Conservation (phyloP, 331 rosid genomes). For the Erythrophleum ivorense region DNA sequence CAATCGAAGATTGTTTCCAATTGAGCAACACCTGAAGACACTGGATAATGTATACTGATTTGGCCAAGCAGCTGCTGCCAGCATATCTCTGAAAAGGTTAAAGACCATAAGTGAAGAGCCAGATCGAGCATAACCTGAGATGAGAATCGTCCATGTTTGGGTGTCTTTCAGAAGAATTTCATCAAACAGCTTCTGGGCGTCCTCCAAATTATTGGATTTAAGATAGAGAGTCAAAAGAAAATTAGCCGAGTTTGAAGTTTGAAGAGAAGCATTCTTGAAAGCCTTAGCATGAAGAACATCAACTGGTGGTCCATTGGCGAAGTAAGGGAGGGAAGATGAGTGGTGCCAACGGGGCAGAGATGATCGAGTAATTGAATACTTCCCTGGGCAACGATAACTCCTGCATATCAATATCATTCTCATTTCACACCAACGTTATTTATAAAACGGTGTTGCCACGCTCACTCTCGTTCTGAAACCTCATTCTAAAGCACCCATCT, state of each 20-base stretch:
- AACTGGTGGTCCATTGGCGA: conserved; percentile 25
- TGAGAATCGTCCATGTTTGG: conserved; percentile 78
- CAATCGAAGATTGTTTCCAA: conserved; percentile 48
- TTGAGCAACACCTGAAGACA: conserved; percentile 68
- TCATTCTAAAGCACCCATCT: not conserved
- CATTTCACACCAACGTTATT: not conserved
- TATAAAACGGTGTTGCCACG: not conserved
- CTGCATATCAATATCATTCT: not conserved
- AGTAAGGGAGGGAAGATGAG: conserved; percentile 35
- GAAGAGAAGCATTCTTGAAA: conserved; percentile 61
- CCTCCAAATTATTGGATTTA: conserved; percentile 53
- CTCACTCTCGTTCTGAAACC: not conserved
- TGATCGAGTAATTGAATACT: not conserved
- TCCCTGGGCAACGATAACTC: not conserved
- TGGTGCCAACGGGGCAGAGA: conserved; percentile 45
- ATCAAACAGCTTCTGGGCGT: conserved; percentile 70
- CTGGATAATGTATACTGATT: conserved; percentile 75
- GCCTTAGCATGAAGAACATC: conserved; percentile 60
- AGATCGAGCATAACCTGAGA: conserved; percentile 69
- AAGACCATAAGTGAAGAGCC: conserved; percentile 55
- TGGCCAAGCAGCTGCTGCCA: conserved; percentile 59
- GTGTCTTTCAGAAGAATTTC: conserved; percentile 67
- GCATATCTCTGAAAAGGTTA: conserved; percentile 70
- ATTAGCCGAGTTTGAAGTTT: conserved; percentile 47
- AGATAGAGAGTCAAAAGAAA: conserved; percentile 46